Evolutionary conservation across 2,329 filamentous ascomycete genomes (phyloP).

Genomic region (Lecanicillium sp.): DNA sequence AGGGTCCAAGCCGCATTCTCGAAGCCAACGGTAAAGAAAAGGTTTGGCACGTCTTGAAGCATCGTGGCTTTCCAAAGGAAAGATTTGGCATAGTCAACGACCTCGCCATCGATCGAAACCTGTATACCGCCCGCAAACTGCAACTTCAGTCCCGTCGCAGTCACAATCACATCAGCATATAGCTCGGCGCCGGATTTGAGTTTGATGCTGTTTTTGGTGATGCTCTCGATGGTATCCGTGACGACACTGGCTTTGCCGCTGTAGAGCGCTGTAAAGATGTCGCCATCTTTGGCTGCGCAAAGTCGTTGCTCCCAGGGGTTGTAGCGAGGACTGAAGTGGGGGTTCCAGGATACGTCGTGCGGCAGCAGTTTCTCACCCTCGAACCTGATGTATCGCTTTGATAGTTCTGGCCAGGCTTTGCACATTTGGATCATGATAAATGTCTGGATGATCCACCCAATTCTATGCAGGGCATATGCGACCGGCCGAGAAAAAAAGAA

Average conservation of each 20-base stretch:
- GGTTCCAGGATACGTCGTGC: conserved; percentile 44
- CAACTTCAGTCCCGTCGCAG: conserved; percentile 61
- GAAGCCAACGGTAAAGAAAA: conserved; percentile 57
- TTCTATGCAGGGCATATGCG: conserved; percentile 38
- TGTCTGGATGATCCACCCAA: conserved; percentile 20
- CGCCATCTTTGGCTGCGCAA: conserved; percentile 56
- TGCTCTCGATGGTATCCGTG: conserved; percentile 46
- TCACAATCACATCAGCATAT: conserved; percentile 61
- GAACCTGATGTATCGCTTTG: conserved; percentile 29
- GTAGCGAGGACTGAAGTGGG: conserved; percentile 60
- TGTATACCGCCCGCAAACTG: conserved; percentile 49
- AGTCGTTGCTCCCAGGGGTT: conserved; percentile 69
- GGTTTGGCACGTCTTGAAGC: conserved; percentile 61
- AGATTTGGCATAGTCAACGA: conserved; percentile 41
- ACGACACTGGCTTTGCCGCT: conserved; percentile 34
- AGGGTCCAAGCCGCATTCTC: conserved; percentile 62
- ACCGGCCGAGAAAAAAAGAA: conserved; percentile 41
- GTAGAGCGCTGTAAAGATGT: conserved; percentile 48
- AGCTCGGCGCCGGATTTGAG: conserved; percentile 45
- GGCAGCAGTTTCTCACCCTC: conserved; percentile 47
- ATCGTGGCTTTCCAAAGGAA: conserved; percentile 60
- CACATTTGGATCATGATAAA: conserved; percentile 36
- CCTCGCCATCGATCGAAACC: conserved; percentile 49
- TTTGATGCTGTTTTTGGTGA: conserved; percentile 42
- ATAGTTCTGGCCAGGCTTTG: conserved; percentile 21